Percentiles rank a stretch among this genome's conserved stretches.
These are phyloP conservation scores for Suhomyces guaymorum DNA, from an alignment of 1,139 yeast genomes.

Conservation along the genomic window DNA sequence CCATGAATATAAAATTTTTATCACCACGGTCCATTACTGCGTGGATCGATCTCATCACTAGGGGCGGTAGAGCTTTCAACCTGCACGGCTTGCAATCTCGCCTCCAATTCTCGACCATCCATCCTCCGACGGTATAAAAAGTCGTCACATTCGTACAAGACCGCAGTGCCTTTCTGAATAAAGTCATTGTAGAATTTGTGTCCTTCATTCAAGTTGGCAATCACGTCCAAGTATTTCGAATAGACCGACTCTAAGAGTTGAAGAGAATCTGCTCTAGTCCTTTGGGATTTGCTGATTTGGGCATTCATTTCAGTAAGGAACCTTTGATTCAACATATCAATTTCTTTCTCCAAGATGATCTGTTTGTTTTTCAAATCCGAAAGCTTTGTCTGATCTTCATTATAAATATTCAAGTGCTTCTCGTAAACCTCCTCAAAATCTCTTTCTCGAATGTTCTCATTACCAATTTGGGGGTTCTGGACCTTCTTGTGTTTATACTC, in stretches of 20 bases:
- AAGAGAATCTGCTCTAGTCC: slow-evolving; percentile 49
- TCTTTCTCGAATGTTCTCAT: slow-evolving; percentile 25
- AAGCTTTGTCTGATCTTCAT: slow-evolving; percentile 41
- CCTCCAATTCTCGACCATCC: slow-evolving; percentile 55
- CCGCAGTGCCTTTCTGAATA: slow-evolving; percentile 47
- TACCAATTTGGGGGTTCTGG: slow-evolving; percentile 16
- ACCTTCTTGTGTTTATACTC: slow-evolving; percentile 27
- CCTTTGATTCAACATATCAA: slow-evolving; percentile 41
- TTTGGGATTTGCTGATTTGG: slow-evolving; percentile 26
- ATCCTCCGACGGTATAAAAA: slow-evolving; percentile 55
- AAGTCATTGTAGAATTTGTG: slow-evolving; percentile 68
- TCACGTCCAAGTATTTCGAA: slow-evolving; percentile 55
- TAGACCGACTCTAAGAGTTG: slow-evolving; percentile 57
- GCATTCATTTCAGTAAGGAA: slow-evolving; percentile 30
- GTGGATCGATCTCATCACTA: no score
- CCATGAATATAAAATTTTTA: no score
- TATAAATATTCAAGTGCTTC: slow-evolving; percentile 43
- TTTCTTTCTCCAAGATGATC: slow-evolving; percentile 40
- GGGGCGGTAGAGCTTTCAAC: no score
- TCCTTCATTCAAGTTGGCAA: slow-evolving; percentile 67
- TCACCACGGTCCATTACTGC: no score
- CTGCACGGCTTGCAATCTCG: background rate
- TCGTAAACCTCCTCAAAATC: slow-evolving; percentile 36
- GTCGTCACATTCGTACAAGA: slow-evolving; percentile 53
- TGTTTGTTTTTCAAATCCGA: slow-evolving; percentile 44